Evolutionary conservation across 225 moss, liverwort and hornwort species (phyloP).

Genomic region (Physcomitrium patens): DNA sequence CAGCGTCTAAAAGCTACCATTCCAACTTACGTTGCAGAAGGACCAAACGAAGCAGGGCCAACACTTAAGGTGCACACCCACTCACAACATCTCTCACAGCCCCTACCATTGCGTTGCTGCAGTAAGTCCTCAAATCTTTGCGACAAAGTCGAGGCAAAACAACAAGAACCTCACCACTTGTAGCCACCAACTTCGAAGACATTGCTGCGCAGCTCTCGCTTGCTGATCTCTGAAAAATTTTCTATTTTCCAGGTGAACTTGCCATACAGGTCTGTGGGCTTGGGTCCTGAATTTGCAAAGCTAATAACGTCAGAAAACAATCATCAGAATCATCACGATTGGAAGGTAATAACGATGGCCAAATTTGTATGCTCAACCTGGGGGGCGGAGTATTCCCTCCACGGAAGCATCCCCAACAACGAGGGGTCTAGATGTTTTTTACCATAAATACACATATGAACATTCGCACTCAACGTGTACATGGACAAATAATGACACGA

Average conservation of each 20-base stretch:
- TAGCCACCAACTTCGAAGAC: conserved; percentile 99
- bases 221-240: conserved; percentile 98
- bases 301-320: conserved; percentile 15
- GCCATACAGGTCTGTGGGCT: conserved; percentile 97
- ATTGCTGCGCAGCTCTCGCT: conserved; percentile 97
- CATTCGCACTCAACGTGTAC: no score
- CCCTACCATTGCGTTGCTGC: background rate
- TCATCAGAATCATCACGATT: background rate
- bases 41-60: background rate
- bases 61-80: background rate
- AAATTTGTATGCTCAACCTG: background rate
- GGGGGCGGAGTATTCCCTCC: background rate
- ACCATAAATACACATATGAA: no score
- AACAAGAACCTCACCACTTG: conserved; percentile 78
- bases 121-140: background rate
- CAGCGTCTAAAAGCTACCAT: background rate
- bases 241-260: conserved; percentile 99
- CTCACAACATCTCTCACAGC: background rate
- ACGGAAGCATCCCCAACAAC: conserved; percentile 2
- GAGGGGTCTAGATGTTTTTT: no score
- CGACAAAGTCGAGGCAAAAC: background rate
- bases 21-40: background rate
- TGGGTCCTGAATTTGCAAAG: conserved; percentile 75
- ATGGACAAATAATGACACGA: background rate
- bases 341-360: background rate